Conservation (phyloP, 768 basidiomycete species). For the Phlegmacium glaucopus region DNA sequence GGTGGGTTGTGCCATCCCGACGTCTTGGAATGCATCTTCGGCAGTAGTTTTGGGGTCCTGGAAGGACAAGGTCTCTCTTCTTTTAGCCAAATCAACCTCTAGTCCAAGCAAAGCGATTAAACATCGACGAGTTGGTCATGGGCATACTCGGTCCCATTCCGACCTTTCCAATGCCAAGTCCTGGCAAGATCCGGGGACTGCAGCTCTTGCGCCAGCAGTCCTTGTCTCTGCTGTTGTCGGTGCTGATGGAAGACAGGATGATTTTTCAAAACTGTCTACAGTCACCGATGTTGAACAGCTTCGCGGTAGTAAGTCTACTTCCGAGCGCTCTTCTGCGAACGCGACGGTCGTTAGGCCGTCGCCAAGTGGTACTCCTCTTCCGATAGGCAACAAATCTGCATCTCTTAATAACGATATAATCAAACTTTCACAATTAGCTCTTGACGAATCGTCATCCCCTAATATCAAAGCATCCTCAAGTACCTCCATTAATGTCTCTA, state of each 20-base stretch:
- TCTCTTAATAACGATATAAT: slow-evolving; percentile 23
- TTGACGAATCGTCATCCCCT: slow-evolving; percentile 12
- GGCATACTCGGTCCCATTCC: slow-evolving; percentile 36
- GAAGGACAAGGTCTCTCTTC: slow-evolving; percentile 35
- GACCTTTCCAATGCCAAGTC: slow-evolving; percentile 34
- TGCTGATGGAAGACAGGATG: slow-evolving; percentile 39
- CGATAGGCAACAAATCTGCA: slow-evolving; percentile 20
- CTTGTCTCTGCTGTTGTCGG: slow-evolving; percentile 48
- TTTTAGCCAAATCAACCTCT: slow-evolving; percentile 34
- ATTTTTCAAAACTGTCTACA: slow-evolving; percentile 34
- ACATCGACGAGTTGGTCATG: slow-evolving; percentile 18
- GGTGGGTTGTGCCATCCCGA: slow-evolving; percentile 28
- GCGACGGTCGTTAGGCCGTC: slow-evolving; percentile 39
- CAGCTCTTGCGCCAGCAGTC: slow-evolving; percentile 51
- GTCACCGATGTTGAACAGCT: slow-evolving; percentile 12
- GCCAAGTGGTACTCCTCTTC: slow-evolving; percentile 33
- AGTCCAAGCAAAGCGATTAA: slow-evolving; percentile 31
- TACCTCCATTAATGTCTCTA: slow-evolving; percentile 9
- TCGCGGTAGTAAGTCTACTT: slow-evolving; percentile 16
- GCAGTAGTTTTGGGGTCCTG: slow-evolving; percentile 28
- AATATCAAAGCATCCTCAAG: slow-evolving; percentile 11
- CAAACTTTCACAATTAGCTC: slow-evolving; percentile 18
- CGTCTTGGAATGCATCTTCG: slow-evolving; percentile 35
- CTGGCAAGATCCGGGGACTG: slow-evolving; percentile 52
- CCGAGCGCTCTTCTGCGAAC: slow-evolving; percentile 39